Evolutionary conservation across 2,329 filamentous ascomycete species (phyloP).

Genomic region (Dactylellina sp.): DNA sequence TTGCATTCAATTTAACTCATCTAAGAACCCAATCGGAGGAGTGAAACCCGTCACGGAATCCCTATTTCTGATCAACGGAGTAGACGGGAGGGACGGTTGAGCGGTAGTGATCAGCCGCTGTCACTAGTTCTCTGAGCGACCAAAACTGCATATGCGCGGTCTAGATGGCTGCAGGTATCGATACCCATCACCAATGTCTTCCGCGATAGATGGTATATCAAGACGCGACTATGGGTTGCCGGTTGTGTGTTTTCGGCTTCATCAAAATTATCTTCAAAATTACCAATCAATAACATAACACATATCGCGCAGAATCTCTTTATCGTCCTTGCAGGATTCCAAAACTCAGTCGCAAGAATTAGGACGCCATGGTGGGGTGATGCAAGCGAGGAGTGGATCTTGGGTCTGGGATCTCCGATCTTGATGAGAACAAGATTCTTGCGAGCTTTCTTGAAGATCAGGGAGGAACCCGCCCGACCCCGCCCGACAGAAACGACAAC

Average conservation of each 20-base stretch:
- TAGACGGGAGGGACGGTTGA: constrained; percentile 15
- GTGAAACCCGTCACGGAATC: constrained; percentile 1
- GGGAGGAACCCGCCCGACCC: neutral
- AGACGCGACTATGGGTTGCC: no score
- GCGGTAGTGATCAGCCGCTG: constrained; percentile 20
- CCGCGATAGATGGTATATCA: no score
- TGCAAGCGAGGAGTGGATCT: neutral
- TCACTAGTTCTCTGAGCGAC: neutral
- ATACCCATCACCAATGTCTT: neutral
- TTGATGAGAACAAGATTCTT: neutral
- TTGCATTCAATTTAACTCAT: constrained; percentile 1
- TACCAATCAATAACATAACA: no score
- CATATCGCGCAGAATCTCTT: no score
- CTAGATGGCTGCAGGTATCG: neutral
- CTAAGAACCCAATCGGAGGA: constrained; percentile 24
- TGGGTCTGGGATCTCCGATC: neutral
- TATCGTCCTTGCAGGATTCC: no score
- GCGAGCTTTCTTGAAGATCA: neutral
- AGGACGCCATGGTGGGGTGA: neutral
- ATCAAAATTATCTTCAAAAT: no score
- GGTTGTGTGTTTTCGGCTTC: no score
- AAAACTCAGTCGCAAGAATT: neutral
- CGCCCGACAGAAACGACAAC: neutral
- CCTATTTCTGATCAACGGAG: constrained; percentile 7
- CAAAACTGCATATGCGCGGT: neutral